Evolutionary conservation across 257 asterid genomes (phyloP).

Genomic region (Petunia axillaris): DNA sequence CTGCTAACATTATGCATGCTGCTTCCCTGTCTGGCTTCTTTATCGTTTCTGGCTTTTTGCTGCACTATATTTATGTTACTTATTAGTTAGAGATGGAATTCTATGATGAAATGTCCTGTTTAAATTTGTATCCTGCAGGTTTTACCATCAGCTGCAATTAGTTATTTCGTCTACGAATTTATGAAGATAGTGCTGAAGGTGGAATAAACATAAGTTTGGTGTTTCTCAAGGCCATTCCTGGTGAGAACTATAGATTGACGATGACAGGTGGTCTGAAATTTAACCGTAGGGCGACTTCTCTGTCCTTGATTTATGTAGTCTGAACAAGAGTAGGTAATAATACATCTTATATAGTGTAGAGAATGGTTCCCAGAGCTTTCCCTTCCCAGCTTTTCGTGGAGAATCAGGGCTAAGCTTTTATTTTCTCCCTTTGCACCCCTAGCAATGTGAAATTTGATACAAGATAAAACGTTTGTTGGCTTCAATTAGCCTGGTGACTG

Average conservation of each 20-base stretch:
- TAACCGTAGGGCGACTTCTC: conserved; percentile 12
- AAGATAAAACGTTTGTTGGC: not conserved
- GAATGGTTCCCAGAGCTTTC: not conserved
- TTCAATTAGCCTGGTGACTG: not conserved
- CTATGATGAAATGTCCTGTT: not conserved
- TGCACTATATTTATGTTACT: not conserved
- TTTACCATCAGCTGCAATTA: conserved; percentile 94
- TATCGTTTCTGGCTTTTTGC: not conserved
- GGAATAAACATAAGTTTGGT: conserved; percentile 45
- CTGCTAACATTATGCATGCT: conserved; percentile 3
- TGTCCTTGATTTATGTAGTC: conserved; percentile 13
- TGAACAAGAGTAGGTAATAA: conserved; percentile 20
- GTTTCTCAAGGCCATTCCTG: conserved; percentile 22
- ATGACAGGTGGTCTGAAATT: conserved; percentile 26
- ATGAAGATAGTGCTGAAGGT: conserved; percentile 93
- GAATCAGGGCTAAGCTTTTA: not conserved
- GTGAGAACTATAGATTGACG: conserved; percentile 24
- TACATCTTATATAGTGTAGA: not conserved
- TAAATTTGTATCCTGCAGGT: conserved; percentile 56
- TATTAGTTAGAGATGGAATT: not conserved
- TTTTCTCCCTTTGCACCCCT: not conserved
- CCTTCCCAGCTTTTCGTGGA: not conserved
- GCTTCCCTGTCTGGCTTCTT: not conserved
- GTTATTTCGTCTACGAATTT: conserved; percentile 91
- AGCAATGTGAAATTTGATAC: not conserved